Evolutionary conservation across 176 grass and related monocot genomes (phyloP), one percentile per base, ranked within the genome.

Genomic region (Avena atlantica): DNA sequence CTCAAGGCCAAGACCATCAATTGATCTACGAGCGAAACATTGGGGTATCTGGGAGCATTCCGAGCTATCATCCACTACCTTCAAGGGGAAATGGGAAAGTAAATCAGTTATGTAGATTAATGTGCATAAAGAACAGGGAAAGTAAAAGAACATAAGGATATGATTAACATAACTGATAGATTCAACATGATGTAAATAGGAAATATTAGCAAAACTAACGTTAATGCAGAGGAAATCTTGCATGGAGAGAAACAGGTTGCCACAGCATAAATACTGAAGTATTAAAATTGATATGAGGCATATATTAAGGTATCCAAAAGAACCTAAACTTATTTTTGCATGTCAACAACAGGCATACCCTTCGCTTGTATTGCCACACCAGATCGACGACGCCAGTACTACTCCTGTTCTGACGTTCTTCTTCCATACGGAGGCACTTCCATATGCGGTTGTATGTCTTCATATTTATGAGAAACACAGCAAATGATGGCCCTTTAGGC

Each of bases 381-480:
- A 58, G 31, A 12, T 34, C 25, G 25, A 88, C 13, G 27, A 86
- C n/a, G 51, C 37, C 20, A 19, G 60, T 42, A 78, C 42, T 81
- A 48, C 23, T 64, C 55, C 29, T 50, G 17, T 6, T 27, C 50
- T 15, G 1, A 4, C 49, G 79, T 5, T 19, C 20, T 16, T 16
- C 24, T 24, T 53, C 58, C 52, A 82, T 19, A 27, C 31, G 23
- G 25, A 90, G 77, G 66, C 78, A 76, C 71, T 61, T 88, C 82
- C 77, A 88, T 16, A 88, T 90, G 12, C 49, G 78, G 21, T 27
- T 31, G 25, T 85, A 90, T 23, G 91, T 93, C 34, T 25, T 82
- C 47, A 55, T 83, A 56, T 90, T 93, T 24, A 93, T 34, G 10
- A 93, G 78, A 67, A 67, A 88, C 12, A 90, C 81, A 42, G 50